Evolutionary conservation across 2,329 filamentous ascomycete species (phyloP), one percentile per base, ranked within the genome.

Genomic region (Fusarium clavum): DNA sequence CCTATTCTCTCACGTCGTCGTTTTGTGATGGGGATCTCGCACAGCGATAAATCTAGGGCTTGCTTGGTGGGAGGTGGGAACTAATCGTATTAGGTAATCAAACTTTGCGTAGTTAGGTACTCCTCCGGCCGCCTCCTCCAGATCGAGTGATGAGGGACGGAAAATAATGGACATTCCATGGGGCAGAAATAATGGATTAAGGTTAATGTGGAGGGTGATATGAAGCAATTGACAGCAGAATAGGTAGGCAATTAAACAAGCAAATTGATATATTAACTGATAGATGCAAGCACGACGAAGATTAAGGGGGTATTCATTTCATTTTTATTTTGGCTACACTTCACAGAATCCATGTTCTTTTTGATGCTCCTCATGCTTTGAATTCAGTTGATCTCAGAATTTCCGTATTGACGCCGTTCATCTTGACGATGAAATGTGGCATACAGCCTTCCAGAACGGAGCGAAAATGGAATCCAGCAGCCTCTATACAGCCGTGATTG

Each of bases 371-470:
- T 69, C 53, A 71, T 78, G 76, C 71, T 72, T 78, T 81, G 77
- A 81, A 81, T 81, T 81, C 76, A 81, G 79, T 77, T 78, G 77
- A 78, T 81, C 79, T 80, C 78, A 81, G 79, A 80, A 88, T 88
- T 87, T 87, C 86, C 87, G 83, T 89, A 85, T 87, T 87, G 87
- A 90, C 87, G 87, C 88, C 88, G 82, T 84, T 86, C 87, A 89
- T 87, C 82, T 77, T 83, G 82, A 84, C 81, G 82, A 83, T 81
- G 81, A 81, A 79, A 83, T 86, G 85, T 88, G 87, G 88, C 87
- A 88, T 88, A 89, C 85, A 89, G 86, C 85, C 85, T 86, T 85
- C 86, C 84, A 82, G 82, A 83, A 84, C 81, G 83, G 81, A 85
- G 83, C 82, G 83, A 83, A 87, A 85, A 85, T 81, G 27, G 84